Conservation (phyloP, 768 basidiomycete genomes). For the Boletus patriciae region DNA sequence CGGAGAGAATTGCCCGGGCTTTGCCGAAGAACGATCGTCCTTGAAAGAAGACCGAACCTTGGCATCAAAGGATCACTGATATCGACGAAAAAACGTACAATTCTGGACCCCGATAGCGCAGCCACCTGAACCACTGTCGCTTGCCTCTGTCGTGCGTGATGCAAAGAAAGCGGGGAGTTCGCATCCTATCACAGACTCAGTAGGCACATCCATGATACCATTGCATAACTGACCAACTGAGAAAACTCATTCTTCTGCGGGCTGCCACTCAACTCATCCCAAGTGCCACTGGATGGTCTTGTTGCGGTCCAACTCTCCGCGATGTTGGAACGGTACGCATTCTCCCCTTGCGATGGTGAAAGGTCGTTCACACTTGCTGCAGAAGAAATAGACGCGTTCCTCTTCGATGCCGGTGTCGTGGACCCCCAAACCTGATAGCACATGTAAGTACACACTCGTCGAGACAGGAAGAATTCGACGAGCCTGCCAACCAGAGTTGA, state of each 20-base stretch:
- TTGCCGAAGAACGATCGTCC: constrained; percentile 50
- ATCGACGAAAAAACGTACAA: constrained; percentile 33
- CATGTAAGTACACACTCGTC: constrained; percentile 9
- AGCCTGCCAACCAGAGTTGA: constrained; percentile 71
- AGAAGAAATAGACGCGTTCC: constrained; percentile 65
- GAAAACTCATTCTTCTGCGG: constrained; percentile 52
- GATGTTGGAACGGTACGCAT: constrained; percentile 46
- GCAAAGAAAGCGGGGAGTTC: constrained; percentile 42
- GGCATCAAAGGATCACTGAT: constrained; percentile 16
- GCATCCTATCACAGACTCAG: constrained; percentile 39
- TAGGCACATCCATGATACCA: constrained; percentile 1
- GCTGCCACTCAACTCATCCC: constrained; percentile 56
- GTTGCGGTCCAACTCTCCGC: constrained; percentile 53
- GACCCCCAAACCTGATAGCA: constrained; percentile 57
- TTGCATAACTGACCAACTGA: constrained; percentile 43
- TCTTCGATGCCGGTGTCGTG: constrained; percentile 47
- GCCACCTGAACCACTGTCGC: constrained; percentile 37
- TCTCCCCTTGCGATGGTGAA: constrained; percentile 45
- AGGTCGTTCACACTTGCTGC: constrained; percentile 52
- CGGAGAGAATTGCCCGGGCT: constrained; percentile 52
- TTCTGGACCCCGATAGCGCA: constrained; percentile 41
- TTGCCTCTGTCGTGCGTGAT: constrained; percentile 50
- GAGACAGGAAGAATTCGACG: constrained; percentile 23
- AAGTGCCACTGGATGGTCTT: constrained; percentile 52
- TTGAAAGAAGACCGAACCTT: constrained; percentile 25